Base-by-base conservation (phyloP, 2,329 filamentous ascomycete genomes). In the Apiospora malaysiana region DNA sequence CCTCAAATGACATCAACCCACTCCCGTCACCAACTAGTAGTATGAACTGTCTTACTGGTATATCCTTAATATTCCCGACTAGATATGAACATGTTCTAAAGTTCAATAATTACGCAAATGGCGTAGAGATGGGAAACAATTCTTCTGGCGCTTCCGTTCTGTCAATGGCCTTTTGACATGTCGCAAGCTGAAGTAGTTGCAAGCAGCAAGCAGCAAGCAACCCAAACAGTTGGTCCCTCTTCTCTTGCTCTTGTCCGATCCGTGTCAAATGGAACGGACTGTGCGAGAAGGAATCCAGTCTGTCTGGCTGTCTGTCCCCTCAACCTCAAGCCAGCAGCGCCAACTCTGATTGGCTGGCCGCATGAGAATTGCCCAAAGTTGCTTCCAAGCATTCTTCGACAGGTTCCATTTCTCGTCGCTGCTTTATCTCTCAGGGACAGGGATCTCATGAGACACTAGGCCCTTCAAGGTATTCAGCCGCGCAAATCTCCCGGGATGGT, bases 401-500 rank as follows among this genome's bases (percentile, higher is more conserved):
- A 49, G 67, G 67, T 56, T 68, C 67, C 45, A 68, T 68, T 66
- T 65, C 40, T n/a, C 66, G 27, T 68, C 68, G 71, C 71, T 70
- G 71, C 71, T 72, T 72, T 72, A 70, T 51, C 32, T 67, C 25
- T 67, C 27, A 23, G 63, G 5, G 25, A 23, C 40, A 67, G 65
- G 65, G 65, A 45, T 27, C 45, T 27, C 32, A 32, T 14, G 23
- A 27, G 14, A 45, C 65, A 46, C 65, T 67, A 45, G 65, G 9
- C 65, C 12, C 40, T 43, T 67, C 25, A 46, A 27, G 51, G 66
- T 65, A 42, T 37, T 68, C 51, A 67, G 45, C 43, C 25, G 67
- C 71, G 71, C 65, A 69, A 70, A 72, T 72, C 69, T 45, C 37
- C 59, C 42, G 43, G 68, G 67, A 67, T 43, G 65, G 65, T 47